Percentiles rank a stretch among this genome's conserved stretches.
phyloP scores from a whole-genome alignment of 129 eudicot species.

The Tanacetum coccineum region DNA sequence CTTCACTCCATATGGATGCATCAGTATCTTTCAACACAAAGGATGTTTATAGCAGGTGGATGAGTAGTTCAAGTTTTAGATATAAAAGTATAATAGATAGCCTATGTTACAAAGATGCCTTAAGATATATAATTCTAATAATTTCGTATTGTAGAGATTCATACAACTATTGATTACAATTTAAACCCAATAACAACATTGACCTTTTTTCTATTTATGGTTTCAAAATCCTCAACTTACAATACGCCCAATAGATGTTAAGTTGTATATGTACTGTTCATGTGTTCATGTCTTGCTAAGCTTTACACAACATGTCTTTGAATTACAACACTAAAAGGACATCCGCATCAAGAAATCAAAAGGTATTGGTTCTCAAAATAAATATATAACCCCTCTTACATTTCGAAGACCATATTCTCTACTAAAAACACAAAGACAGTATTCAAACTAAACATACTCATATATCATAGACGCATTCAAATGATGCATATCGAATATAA shows the following conservation, averaged over 20 bases:
- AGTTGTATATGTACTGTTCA: not conserved
- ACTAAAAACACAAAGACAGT: too few species aligned
- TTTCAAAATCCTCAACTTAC: not conserved
- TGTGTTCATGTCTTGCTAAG: too few species aligned
- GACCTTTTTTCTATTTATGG: not conserved
- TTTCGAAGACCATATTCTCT: too few species aligned
- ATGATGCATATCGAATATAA: not conserved
- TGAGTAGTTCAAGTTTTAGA: not conserved
- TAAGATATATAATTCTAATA: not conserved
- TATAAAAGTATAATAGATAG: not conserved
- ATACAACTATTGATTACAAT: not conserved
- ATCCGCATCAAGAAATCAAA: not conserved
- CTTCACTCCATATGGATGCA: too few species aligned
- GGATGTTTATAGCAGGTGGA: too few species aligned
- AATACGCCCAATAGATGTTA: not conserved
- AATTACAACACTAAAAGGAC: too few species aligned
- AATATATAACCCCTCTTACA: too few species aligned
- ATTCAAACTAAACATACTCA: not conserved
- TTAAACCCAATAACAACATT: not conserved
- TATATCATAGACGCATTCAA: not conserved
- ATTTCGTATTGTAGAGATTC: too few species aligned
- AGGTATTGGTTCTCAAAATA: slow-evolving; percentile 10
- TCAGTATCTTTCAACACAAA: slow-evolving; percentile 34
- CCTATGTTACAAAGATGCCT: not conserved
- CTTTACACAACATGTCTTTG: not conserved